Evolutionary conservation across 164 flowering plant species (phyloP).

Genomic region (Dillenia turbinata): DNA sequence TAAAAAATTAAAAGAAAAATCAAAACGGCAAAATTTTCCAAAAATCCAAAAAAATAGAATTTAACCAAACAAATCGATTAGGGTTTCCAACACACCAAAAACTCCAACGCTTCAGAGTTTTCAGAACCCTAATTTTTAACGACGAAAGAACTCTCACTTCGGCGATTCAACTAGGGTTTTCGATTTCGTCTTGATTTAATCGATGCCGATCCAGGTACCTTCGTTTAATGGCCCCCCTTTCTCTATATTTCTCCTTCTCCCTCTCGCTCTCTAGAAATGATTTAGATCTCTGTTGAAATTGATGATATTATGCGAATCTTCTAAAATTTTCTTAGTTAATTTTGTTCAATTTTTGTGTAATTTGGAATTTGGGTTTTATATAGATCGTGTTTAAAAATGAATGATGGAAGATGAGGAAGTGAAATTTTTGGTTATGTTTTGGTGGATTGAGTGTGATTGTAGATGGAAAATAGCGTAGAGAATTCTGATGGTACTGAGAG

Average conservation of each 20-base stretch:
- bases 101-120: too few species aligned
- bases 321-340: conserved; percentile 4
- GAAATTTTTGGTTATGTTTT: conserved; percentile 24
- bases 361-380: conserved; percentile 24
- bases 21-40: too few species aligned
- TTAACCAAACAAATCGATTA: too few species aligned
- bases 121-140: conserved; percentile 4
- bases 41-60: too few species aligned
- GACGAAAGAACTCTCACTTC: not conserved
- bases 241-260: conserved; percentile 9
- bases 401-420: conserved; percentile 47
- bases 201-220: conserved; percentile 34
- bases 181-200: not conserved
- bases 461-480: conserved; percentile 68
- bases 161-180: not conserved
- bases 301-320: conserved; percentile 13
- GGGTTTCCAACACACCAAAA: too few species aligned
- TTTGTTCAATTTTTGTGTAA: conserved; percentile 13
- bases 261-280: not conserved
- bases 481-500: conserved; percentile 36
- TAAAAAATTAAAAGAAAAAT: conserved; percentile 7
- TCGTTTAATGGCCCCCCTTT: conserved; percentile 3
- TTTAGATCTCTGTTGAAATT: not conserved
- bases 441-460: conserved; percentile 34
- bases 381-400: conserved; percentile 23